Conservation (phyloP, 108 stramenopile species). For the Nitzschia sp. region DNA sequence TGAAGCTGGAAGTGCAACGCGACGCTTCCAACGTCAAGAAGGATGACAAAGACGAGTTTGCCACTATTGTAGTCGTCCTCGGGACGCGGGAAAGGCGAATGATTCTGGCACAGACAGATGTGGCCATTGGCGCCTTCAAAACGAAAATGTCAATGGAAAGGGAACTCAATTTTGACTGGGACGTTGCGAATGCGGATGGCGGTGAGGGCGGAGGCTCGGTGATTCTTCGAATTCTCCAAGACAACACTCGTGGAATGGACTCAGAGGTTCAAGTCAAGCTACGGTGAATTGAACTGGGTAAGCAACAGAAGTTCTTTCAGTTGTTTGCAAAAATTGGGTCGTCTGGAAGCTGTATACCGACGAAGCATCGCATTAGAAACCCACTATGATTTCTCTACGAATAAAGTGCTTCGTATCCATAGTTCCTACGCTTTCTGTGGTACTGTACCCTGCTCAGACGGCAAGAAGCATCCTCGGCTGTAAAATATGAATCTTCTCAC, state of each 20-base stretch:
- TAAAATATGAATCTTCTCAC: too few relatives aligned
- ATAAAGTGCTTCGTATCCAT: too few relatives aligned
- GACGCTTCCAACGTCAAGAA: not conserved
- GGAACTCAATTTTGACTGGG: conserved; percentile 61
- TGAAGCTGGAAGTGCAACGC: conserved; percentile 21
- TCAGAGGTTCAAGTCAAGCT: not conserved
- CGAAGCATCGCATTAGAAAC: too few relatives aligned
- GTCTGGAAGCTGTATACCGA: too few relatives aligned
- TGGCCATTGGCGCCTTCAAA: conserved; percentile 16
- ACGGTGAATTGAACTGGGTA: not conserved
- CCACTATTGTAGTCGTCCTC: conserved; percentile 38
- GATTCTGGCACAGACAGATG: conserved; percentile 34
- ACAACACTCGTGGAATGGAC: conserved; percentile 52
- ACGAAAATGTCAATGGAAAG: conserved; percentile 24
- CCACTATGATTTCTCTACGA: too few relatives aligned
- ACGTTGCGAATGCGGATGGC: conserved; percentile 45
- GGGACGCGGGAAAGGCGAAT: conserved; percentile 35
- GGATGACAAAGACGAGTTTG: conserved; percentile 6
- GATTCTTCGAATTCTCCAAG: conserved; percentile 41
- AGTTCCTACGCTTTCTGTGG: too few relatives aligned
- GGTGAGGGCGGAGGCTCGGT: conserved; percentile 44
- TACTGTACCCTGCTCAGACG: too few relatives aligned
- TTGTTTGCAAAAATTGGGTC: too few relatives aligned
- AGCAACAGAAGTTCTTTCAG: too few relatives aligned
- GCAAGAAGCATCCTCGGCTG: too few relatives aligned